Evolutionary conservation across 495 filamentous ascomycete species (phyloP).

Genomic region (Podospora comata): DNA sequence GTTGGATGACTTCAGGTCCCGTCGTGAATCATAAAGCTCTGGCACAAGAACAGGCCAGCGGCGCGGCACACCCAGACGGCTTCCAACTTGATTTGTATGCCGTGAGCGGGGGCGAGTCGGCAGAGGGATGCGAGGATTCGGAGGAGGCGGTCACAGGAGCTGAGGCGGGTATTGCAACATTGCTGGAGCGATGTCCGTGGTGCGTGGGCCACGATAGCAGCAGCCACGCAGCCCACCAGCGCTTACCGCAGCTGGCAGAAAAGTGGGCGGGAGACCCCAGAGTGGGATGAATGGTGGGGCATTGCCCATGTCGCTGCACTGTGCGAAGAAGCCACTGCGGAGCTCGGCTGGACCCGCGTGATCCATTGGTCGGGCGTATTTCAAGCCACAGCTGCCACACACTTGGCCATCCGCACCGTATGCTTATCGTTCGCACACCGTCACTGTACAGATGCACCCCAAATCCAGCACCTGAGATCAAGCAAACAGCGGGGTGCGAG

Average conservation of each 20-base stretch:
- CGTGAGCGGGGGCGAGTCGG: conserved; percentile 4
- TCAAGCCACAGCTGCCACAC: neutral
- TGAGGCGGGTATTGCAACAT: conserved; percentile 21
- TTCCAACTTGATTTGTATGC: conserved; percentile 21
- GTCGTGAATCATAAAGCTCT: neutral
- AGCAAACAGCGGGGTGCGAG: neutral
- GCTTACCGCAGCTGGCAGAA: conserved; percentile 5
- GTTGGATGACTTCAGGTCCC: neutral
- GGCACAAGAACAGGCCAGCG: neutral
- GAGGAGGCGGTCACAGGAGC: conserved; percentile 23
- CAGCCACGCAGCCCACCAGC: conserved; percentile 1
- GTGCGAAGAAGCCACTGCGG: conserved; percentile 11
- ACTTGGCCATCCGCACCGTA: neutral
- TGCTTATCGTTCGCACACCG: neutral
- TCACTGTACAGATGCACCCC: neutral
- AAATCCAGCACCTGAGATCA: neutral
- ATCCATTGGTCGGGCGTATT: conserved; percentile 6
- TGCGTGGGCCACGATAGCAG: conserved; percentile 20
- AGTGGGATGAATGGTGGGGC: conserved; percentile 9
- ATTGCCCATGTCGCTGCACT: conserved; percentile 10
- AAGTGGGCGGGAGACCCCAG: conserved; percentile 20
- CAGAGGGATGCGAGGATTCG: conserved; percentile 10
- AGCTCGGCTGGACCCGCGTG: conserved; percentile 17
- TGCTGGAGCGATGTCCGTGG: conserved; percentile 13
- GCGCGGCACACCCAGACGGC: conserved; percentile 6